Evolutionary conservation across 1,139 yeast genomes (phyloP).

Genomic region (Magnusiomyces suaveolens): DNA sequence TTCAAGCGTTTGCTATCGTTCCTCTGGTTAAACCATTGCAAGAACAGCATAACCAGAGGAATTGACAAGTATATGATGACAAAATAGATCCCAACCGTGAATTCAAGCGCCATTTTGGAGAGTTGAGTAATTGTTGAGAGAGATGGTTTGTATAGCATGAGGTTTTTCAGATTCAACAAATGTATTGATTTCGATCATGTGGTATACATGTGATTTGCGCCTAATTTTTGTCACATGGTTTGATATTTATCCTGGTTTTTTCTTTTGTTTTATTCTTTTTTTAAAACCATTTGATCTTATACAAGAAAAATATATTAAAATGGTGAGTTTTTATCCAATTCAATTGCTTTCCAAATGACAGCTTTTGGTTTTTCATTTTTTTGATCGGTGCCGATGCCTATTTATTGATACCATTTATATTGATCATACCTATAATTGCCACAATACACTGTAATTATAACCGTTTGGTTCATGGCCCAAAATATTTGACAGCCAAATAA

Average conservation of each 20-base stretch:
- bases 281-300: too few relatives aligned
- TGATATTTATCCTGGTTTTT: too few relatives aligned
- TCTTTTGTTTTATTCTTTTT: too few relatives aligned
- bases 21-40: conserved; percentile 7
- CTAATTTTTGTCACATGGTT: neutral
- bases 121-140: neutral
- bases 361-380: too few relatives aligned
- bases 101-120: neutral
- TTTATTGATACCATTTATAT: too few relatives aligned
- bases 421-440: too few relatives aligned
- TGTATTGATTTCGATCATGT: neutral
- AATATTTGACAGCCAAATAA: too few relatives aligned
- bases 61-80: conserved; percentile 12
- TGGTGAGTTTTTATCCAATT: neutral
- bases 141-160: neutral
- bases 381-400: too few relatives aligned
- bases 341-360: too few relatives aligned
- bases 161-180: neutral
- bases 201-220: neutral
- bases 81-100: conserved; percentile 11
- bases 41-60: conserved; percentile 12
- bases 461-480: too few relatives aligned
- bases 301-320: too few relatives aligned
- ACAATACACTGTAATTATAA: too few relatives aligned
- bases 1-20: conserved; percentile 1